A percentile compares a stretch with the other conserved stretches of the same genome.
Conservation (phyloP, 2,329 filamentous ascomycete species). For the Simplicillium sp. region DNA sequence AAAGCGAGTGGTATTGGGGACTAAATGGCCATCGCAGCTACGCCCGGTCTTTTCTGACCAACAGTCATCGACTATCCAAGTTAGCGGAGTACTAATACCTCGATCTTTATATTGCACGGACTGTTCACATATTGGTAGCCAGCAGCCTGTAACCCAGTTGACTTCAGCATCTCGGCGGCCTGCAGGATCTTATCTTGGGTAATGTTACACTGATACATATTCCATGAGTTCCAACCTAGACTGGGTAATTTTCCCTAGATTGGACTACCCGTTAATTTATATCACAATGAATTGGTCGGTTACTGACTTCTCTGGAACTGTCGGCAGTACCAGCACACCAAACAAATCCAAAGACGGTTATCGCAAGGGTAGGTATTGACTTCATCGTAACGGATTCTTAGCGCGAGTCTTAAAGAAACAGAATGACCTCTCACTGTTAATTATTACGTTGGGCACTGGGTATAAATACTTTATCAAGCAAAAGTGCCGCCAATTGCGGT, state of each 20-base stretch:
- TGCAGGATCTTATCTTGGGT: constrained; percentile 36
- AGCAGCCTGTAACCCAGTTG: constrained; percentile 37
- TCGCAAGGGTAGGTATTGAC: too few relatives aligned
- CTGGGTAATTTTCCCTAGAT: constrained; percentile 19
- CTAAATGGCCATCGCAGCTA: constrained; percentile 30
- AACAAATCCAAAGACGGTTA: too few relatives aligned
- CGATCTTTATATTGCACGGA: not conserved
- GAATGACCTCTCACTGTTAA: too few relatives aligned
- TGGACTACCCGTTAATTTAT: too few relatives aligned
- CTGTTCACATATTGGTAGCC: constrained; percentile 49
- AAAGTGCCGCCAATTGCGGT: too few relatives aligned
- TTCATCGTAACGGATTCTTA: too few relatives aligned
- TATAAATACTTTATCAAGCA: too few relatives aligned
- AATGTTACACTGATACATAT: constrained; percentile 42
- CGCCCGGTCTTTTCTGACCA: constrained; percentile 34
- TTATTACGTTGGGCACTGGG: too few relatives aligned
- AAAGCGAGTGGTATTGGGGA: constrained; percentile 40
- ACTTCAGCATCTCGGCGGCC: constrained; percentile 35
- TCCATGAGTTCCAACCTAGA: constrained; percentile 43
- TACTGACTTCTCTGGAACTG: too few relatives aligned
- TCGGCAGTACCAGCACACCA: too few relatives aligned
- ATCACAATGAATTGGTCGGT: too few relatives aligned
- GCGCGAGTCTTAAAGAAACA: too few relatives aligned
- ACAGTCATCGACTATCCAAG: constrained; percentile 43
- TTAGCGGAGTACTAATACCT: not conserved